These are phyloP conservation scores for Saccharomycopsis synnaedendra DNA, from an alignment of 805 yeast genomes.

Conservation along the genomic window DNA sequence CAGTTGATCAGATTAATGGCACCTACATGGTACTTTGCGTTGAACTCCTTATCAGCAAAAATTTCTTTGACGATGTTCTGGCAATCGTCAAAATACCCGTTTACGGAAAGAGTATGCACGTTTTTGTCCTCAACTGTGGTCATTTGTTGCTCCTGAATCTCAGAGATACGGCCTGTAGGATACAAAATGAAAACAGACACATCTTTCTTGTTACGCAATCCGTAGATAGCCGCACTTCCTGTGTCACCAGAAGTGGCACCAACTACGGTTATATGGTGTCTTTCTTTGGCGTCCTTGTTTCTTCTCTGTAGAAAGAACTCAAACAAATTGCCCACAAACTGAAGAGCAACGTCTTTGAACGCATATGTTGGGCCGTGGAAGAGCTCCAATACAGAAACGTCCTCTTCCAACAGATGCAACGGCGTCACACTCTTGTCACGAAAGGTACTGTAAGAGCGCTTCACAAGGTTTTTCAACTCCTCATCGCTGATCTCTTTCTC, in stretches of 20 bases:
- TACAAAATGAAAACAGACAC: slow-evolving; percentile 94
- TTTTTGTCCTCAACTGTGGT: slow-evolving; percentile 88
- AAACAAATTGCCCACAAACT: slow-evolving; percentile 93
- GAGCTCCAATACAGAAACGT: slow-evolving; percentile 72
- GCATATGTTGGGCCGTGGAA: slow-evolving; percentile 99
- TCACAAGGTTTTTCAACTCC: slow-evolving; percentile 54
- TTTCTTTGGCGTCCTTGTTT: slow-evolving; percentile 42
- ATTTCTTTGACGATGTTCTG: slow-evolving; percentile 92
- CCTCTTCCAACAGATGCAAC: slow-evolving; percentile 46
- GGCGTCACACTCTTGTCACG: slow-evolving; percentile 88
- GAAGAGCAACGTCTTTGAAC: slow-evolving; percentile 96
- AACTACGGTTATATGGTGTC: slow-evolving; percentile 85
- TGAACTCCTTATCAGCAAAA: slow-evolving; percentile 83
- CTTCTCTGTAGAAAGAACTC: slow-evolving; percentile 80
- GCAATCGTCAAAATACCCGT: slow-evolving; percentile 96
- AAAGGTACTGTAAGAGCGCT: slow-evolving; percentile 80
- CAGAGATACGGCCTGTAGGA: slow-evolving; percentile 96
- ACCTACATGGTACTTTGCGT: slow-evolving; percentile 84
- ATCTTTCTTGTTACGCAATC: slow-evolving; percentile 92
- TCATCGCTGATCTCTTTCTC: slow-evolving; percentile 59
- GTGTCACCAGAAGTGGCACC: slow-evolving; percentile 99
- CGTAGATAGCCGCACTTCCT: slow-evolving; percentile 98
- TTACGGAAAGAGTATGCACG: slow-evolving; percentile 90
- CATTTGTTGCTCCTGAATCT: slow-evolving; percentile 98
- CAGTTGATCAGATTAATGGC: slow-evolving; percentile 98